Evolutionary conservation across 805 yeast species (phyloP).

Genomic region (Sugiyamaella qingdaonensis): DNA sequence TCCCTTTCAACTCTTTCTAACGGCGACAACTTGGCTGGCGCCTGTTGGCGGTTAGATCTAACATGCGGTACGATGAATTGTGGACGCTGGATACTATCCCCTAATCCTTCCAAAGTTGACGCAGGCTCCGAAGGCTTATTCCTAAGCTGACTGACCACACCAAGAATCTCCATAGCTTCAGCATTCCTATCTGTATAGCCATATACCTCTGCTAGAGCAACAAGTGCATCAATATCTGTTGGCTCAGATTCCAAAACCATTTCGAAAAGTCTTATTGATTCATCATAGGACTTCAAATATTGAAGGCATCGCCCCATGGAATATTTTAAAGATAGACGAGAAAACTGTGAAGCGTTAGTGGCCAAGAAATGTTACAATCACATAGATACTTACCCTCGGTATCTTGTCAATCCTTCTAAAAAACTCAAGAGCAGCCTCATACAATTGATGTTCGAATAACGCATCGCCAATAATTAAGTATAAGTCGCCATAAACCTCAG

Average conservation of each 20-base stretch:
- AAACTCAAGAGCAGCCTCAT: conserved; percentile 70
- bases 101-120: background rate
- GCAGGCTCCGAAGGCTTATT: conserved; percentile 1
- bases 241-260: conserved; percentile 42
- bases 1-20: conserved; percentile 55
- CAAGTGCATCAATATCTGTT: conserved; percentile 63
- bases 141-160: conserved; percentile 26
- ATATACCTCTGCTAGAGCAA: conserved; percentile 77
- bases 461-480: conserved; percentile 72
- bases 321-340: background rate
- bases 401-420: conserved; percentile 31
- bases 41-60: background rate
- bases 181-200: conserved; percentile 38
- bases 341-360: background rate
- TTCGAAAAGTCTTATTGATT: conserved; percentile 8
- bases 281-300: conserved; percentile 12
- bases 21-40: conserved; percentile 19
- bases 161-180: conserved; percentile 31
- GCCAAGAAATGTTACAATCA: background rate
- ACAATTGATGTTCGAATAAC: conserved; percentile 62
- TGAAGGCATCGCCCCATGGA: background rate
- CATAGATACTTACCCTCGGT: background rate
- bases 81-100: background rate
- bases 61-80: conserved; percentile 7
- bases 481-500: conserved; percentile 65